These are phyloP conservation scores for Hypoxylon sp. DNA, from an alignment of 2,329 filamentous ascomycete genomes.

Conservation along the genomic window DNA sequence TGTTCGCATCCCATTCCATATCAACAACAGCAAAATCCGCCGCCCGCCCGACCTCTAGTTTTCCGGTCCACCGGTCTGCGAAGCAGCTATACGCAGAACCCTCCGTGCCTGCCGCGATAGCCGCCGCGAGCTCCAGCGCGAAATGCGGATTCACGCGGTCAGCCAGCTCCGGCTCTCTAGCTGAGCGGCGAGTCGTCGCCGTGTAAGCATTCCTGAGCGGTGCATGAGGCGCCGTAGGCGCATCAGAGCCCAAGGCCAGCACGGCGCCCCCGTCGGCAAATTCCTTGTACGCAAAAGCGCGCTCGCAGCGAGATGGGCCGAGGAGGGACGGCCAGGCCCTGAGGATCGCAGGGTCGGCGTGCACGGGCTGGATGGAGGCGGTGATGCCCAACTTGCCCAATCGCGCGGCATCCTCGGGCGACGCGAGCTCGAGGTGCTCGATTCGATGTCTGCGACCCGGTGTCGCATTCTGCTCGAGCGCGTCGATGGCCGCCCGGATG, in stretches of 20 bases:
- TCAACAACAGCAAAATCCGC: constrained; percentile 59
- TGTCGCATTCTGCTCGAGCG: constrained; percentile 54
- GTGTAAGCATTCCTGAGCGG: constrained; percentile 56
- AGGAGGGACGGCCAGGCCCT: constrained; percentile 68
- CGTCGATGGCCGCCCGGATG: constrained; percentile 65
- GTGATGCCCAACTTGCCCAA: constrained; percentile 68
- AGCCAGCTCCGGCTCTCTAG: constrained; percentile 49
- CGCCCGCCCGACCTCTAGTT: constrained; percentile 53
- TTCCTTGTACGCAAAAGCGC: constrained; percentile 71
- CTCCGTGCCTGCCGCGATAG: constrained; percentile 52
- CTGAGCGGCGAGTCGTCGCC: constrained; percentile 55
- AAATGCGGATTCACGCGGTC: constrained; percentile 53
- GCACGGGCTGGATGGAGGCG: constrained; percentile 66
- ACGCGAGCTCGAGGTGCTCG: constrained; percentile 70
- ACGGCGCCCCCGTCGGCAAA: constrained; percentile 58
- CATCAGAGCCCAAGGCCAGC: constrained; percentile 56
- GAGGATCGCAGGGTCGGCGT: constrained; percentile 68
- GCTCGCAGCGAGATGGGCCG: constrained; percentile 60
- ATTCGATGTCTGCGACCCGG: constrained; percentile 65
- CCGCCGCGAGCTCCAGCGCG: constrained; percentile 51
- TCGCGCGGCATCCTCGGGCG: constrained; percentile 61
- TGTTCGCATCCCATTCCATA: constrained; percentile 51
- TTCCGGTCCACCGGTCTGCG: constrained; percentile 54
- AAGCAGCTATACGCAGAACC: constrained; percentile 57
- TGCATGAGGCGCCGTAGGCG: constrained; percentile 56